phyloP scores from a whole-genome alignment of 176 grass and related monocot genomes.

The Metroxylon sagu region DNA sequence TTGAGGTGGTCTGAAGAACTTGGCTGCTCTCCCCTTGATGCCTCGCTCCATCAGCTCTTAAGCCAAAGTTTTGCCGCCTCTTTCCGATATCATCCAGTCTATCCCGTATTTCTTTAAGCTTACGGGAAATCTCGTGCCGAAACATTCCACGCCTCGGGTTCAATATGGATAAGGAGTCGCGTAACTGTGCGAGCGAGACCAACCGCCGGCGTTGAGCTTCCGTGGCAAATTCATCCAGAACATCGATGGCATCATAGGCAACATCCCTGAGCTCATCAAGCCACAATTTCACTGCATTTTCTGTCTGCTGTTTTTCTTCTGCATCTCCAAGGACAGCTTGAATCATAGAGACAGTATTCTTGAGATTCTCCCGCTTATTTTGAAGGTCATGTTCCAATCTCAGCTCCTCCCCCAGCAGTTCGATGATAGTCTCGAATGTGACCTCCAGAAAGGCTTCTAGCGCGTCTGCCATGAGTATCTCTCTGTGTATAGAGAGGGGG shows the following conservation, averaged over 20 bases:
- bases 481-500: no score
- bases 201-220: constrained; percentile 15
- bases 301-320: neutral
- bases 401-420: constrained; percentile 9
- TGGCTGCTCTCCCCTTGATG: neutral
- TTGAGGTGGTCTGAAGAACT: neutral
- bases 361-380: neutral
- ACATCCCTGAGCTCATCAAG: constrained; percentile 16
- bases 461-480: no score
- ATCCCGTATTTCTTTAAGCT: constrained; percentile 8
- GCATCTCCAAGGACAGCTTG: constrained; percentile 2
- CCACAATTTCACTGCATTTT: neutral
- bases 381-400: neutral
- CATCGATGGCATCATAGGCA: constrained; percentile 20
- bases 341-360: neutral
- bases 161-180: neutral
- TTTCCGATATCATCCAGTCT: neutral
- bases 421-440: neutral
- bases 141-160: neutral
- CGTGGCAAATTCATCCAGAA: constrained; percentile 17
- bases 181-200: neutral
- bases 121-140: neutral
- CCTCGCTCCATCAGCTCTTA: neutral
- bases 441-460: constrained; percentile 27
- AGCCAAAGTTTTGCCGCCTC: neutral